phyloP scores from a whole-genome alignment of 768 basidiomycete species.

The Amanita phalloides region DNA sequence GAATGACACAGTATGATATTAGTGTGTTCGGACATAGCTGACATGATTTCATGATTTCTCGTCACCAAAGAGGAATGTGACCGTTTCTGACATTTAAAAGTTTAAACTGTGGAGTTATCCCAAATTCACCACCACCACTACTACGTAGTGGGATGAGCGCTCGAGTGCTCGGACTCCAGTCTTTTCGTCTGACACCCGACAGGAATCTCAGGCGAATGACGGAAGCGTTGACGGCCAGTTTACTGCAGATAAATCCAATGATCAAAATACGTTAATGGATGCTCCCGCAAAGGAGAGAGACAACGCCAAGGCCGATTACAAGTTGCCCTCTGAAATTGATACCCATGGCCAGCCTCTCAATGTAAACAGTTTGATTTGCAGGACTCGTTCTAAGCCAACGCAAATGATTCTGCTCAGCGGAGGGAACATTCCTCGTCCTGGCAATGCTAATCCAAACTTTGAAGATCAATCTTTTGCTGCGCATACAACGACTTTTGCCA shows the following conservation, averaged over 20 bases:
- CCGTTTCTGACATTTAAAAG: too few species aligned
- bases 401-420: conserved; percentile 7
- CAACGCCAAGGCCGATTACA: neutral
- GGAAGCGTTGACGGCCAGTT: conserved; percentile 4
- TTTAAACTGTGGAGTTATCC: too few species aligned
- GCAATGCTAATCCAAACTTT: conserved; percentile 21
- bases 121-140: neutral
- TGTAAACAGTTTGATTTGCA: conserved; percentile 1
- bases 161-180: conserved; percentile 15
- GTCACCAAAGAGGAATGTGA: too few species aligned
- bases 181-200: conserved; percentile 8
- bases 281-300: neutral
- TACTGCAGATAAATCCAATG: conserved; percentile 8
- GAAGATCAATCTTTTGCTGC: conserved; percentile 13
- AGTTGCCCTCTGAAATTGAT: neutral
- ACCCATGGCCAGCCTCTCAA: neutral
- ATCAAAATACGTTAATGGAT: conserved; percentile 1
- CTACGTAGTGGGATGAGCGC: conserved; percentile 9
- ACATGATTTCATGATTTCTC: too few species aligned
- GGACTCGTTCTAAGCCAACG: neutral
- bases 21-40: neutral
- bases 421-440: conserved; percentile 12
- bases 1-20: too few species aligned
- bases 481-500: neutral
- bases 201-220: conserved; percentile 4